Base-by-base conservation (phyloP, 2,329 filamentous ascomycete genomes). In the Paecilomyces niveus region DNA sequence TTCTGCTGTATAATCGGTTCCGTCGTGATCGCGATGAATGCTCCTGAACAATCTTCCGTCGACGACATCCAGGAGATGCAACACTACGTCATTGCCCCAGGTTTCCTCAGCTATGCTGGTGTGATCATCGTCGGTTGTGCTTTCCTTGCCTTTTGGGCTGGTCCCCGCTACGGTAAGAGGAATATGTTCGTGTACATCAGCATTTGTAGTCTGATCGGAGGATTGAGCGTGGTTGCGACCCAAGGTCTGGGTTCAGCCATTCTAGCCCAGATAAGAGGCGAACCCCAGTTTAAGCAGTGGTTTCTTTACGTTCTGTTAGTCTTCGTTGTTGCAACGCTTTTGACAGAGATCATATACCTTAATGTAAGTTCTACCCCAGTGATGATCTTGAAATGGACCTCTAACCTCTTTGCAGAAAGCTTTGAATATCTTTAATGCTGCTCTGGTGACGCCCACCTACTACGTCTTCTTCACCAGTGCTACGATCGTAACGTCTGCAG, bases 381-480 rank as follows among this genome's bases (percentile, higher is more conserved):
- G 6, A 54, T n/a, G 9, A 35, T 2, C 18, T 11, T 13, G 39
- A 18, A 18, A n/a, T 9, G n/a, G 4, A 9, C 54, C 52, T 33
- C 18, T 53, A 31, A 18, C 11, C 22, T 39, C 29, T 15, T 22
- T 60, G 59, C 76, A 97, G 92, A 99, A 99, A 97, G 94, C 94
- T 5, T 82, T 97, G 58, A 97, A 99, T 70, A 76, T 99, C 54
- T 97, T 93, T 81, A 97, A 99, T 69, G 94, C 94, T 39, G 93
- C 94, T 7, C 83, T 99, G 64, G 94, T 99, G 60, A 99, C 94
- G 0, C 94, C 94, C 0, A 99, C 94, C 2, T 99, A 99, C 77
- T 99, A 99, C 73, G 94, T 99, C 64, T 93, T 95, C 79, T 99
- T 99, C 73, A 99, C 94, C 45, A 96, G 88, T 66, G 89, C 92